Conservation (phyloP, 2,329 filamentous ascomycete genomes). For the Elsinoe batatas region DNA sequence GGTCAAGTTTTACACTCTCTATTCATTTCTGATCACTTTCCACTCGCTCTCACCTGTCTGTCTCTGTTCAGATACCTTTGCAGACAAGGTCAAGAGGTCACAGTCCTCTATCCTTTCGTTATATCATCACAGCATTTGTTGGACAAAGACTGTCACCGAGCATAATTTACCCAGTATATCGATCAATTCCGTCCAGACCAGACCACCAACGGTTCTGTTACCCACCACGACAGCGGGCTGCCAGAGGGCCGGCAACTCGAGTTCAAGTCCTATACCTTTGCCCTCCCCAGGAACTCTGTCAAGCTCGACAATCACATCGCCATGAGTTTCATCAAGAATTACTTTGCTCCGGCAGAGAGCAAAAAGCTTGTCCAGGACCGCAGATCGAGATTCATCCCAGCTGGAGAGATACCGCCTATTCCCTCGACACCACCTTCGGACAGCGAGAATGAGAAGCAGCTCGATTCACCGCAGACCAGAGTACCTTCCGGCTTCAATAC, state of each 20-base stretch:
- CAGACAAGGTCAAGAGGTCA: not conserved
- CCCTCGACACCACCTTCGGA: conserved; percentile 1
- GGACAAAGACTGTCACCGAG: not conserved
- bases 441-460: conserved; percentile 11
- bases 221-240: conserved; percentile 8
- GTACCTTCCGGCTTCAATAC: conserved; percentile 1
- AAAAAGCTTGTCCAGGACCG: conserved; percentile 7
- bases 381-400: conserved; percentile 8
- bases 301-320: not conserved
- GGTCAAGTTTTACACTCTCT: conserved; percentile 10
- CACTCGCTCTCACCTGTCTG: not conserved
- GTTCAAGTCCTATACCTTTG: conserved; percentile 1
- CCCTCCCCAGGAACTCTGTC: not conserved
- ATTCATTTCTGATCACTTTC: conserved; percentile 1
- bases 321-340: conserved; percentile 17
- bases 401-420: not conserved
- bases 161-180: conserved; percentile 9
- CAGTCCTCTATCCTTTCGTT: conserved; percentile 9
- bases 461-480: conserved; percentile 8
- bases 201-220: conserved; percentile 8
- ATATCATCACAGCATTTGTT: no score
- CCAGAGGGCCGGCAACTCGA: conserved; percentile 11
- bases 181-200: conserved; percentile 5
- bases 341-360: conserved; percentile 16
- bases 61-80: not conserved